A percentile compares a stretch with the other conserved stretches of the same genome.
phyloP scores from a whole-genome alignment of 2,329 filamentous ascomycete species.

The Epichloe uncinata region DNA sequence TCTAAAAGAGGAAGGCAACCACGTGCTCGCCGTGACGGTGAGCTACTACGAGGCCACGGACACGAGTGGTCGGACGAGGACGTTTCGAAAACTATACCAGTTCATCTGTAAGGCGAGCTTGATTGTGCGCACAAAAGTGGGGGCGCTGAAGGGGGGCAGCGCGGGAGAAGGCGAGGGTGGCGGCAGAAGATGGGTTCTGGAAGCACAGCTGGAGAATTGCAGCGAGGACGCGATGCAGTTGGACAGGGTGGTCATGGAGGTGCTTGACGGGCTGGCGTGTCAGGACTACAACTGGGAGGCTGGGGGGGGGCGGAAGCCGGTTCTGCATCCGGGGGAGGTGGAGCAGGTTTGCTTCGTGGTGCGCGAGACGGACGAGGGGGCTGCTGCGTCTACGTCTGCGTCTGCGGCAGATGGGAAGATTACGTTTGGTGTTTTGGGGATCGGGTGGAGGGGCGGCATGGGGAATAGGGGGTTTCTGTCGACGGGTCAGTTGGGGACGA shows the following conservation, averaged over 20 bases:
- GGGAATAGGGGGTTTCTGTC: conserved; percentile 78
- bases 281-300: conserved; percentile 44
- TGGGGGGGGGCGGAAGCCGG: conserved; percentile 28
- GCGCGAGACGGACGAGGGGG: conserved; percentile 26
- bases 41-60: conserved; percentile 83
- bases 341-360: conserved; percentile 54
- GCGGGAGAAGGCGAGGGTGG: background rate
- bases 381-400: conserved; percentile 14
- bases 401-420: conserved; percentile 40
- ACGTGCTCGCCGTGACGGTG: conserved; percentile 85
- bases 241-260: conserved; percentile 47
- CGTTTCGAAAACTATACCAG: conserved; percentile 91
- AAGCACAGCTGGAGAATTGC: conserved; percentile 92
- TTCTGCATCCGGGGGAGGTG: conserved; percentile 47
- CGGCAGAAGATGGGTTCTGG: conserved; percentile 54
- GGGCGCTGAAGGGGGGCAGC: conserved; percentile 33
- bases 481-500: conserved; percentile 64
- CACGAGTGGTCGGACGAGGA: conserved; percentile 57
- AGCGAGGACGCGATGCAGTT: conserved; percentile 72
- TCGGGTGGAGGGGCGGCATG: conserved; percentile 83
- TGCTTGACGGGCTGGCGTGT: conserved; percentile 36
- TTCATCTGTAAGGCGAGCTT: conserved; percentile 86
- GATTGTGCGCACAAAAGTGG: conserved; percentile 82
- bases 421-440: conserved; percentile 66
- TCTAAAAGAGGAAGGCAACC: conserved; percentile 85